Percentiles rank a stretch among this genome's conserved stretches.
Conservation (phyloP, 345 rosid species). For the Isatis tinctoria region DNA sequence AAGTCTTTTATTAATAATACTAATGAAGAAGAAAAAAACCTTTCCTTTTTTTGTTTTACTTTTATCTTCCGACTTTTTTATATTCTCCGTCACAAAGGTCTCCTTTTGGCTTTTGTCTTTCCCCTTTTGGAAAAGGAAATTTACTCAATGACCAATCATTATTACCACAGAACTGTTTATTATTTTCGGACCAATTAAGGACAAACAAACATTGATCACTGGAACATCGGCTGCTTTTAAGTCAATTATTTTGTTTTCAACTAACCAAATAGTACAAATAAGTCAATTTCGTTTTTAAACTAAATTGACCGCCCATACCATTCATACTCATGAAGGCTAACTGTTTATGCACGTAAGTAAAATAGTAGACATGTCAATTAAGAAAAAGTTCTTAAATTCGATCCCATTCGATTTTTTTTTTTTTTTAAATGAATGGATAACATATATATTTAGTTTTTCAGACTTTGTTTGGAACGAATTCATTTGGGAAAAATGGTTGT, state of each 20-base stretch:
- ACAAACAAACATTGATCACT: conserved; percentile 28
- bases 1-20: conserved; percentile 29
- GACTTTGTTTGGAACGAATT: too few relatives aligned
- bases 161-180: conserved; percentile 24
- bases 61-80: conserved; percentile 11
- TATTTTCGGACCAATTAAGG: conserved; percentile 23
- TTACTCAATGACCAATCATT: conserved; percentile 35
- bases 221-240: background rate
- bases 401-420: background rate
- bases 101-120: conserved; percentile 32
- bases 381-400: background rate
- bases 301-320: background rate
- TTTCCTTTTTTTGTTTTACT: conserved; percentile 14
- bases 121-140: conserved; percentile 29
- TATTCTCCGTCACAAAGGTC: conserved; percentile 12
- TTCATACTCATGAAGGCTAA: background rate
- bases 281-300: background rate
- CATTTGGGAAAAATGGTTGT: too few relatives aligned
- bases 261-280: background rate
- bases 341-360: background rate
- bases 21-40: background rate
- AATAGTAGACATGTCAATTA: background rate
- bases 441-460: too few relatives aligned
- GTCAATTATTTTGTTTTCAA: background rate
- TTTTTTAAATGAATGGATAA: too few relatives aligned